These are phyloP conservation scores for Paecilomyces fulvus DNA, from an alignment of 2,329 filamentous ascomycete species.

Conservation along the genomic window DNA sequence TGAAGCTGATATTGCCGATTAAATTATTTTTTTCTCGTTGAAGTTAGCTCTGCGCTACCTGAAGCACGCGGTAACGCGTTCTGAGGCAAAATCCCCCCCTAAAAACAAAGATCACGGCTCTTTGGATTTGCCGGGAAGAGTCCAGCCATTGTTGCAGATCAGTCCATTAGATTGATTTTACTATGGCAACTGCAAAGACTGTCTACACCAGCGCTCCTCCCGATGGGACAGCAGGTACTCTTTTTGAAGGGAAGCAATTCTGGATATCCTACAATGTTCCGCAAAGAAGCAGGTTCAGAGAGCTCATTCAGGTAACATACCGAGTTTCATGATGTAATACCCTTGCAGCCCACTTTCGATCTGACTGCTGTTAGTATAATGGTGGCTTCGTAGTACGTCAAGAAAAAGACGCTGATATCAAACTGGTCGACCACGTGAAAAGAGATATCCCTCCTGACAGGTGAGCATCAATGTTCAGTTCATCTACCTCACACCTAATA, in stretches of 20 bases:
- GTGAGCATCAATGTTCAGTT: constrained; percentile 20
- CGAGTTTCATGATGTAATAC: not conserved
- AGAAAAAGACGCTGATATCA: constrained; percentile 50
- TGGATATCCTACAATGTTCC: constrained; percentile 51
- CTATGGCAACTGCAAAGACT: not conserved
- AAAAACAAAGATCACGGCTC: not conserved
- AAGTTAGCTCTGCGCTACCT: not conserved
- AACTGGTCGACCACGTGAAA: constrained; percentile 50
- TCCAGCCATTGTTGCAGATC: not conserved
- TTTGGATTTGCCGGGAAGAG: not conserved
- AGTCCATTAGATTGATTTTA: not conserved
- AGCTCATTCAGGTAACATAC: constrained; percentile 36
- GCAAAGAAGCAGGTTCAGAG: constrained; percentile 38
- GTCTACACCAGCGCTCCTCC: constrained; percentile 6
- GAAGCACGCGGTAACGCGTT: not conserved
- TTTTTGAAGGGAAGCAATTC: constrained; percentile 50
- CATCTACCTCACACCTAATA: not conserved
- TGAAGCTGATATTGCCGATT: not conserved
- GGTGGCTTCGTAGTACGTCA: constrained; percentile 46
- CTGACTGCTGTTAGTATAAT: constrained; percentile 31
- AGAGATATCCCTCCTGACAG: constrained; percentile 43
- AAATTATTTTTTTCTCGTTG: not conserved
- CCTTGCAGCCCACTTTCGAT: constrained; percentile 2
- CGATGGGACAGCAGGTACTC: constrained; percentile 8
- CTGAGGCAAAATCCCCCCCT: not conserved